Percentiles rank a stretch among this genome's conserved stretches.
Conservation (phyloP, 345 rosid genomes). For the Acer campestre region DNA sequence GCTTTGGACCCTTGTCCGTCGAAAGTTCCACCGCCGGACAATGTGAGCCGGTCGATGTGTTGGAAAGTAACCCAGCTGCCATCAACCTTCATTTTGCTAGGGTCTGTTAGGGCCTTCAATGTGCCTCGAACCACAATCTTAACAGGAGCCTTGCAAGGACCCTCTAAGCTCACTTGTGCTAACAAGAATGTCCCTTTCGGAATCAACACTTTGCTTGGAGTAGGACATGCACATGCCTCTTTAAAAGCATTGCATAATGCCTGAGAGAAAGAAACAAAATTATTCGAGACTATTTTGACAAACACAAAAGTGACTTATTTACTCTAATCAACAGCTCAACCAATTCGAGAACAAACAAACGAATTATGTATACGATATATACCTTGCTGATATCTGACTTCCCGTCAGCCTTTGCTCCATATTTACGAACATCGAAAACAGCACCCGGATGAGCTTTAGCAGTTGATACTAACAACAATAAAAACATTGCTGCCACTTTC, state of each 20-base stretch:
- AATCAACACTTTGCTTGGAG: conserved; percentile 36
- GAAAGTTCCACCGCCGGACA: conserved; percentile 61
- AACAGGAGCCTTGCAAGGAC: conserved; percentile 52
- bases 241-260: conserved; percentile 44
- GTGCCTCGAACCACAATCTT: conserved; percentile 40
- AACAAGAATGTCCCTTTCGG: conserved; percentile 43
- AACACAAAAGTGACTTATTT: not conserved
- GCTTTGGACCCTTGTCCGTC: conserved; percentile 62
- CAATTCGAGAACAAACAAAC: too few species aligned
- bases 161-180: conserved; percentile 31
- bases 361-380: not conserved
- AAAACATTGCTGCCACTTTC: not conserved
- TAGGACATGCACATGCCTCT: conserved; percentile 49
- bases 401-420: conserved; percentile 24
- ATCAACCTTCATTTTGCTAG: conserved; percentile 26
- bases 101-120: conserved; percentile 42
- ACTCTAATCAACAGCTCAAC: not conserved
- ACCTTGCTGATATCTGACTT: conserved; percentile 16
- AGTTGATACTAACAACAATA: not conserved
- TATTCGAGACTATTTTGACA: not conserved
- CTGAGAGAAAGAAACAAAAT: conserved; percentile 11
- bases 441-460: not conserved
- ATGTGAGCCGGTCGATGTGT: conserved; percentile 35
- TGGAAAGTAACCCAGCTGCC: conserved; percentile 52
- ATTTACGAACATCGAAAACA: conserved; percentile 25